phyloP scores from a whole-genome alignment of 2,329 filamentous ascomycete genomes.

The Fusarium euwallaceae region DNA sequence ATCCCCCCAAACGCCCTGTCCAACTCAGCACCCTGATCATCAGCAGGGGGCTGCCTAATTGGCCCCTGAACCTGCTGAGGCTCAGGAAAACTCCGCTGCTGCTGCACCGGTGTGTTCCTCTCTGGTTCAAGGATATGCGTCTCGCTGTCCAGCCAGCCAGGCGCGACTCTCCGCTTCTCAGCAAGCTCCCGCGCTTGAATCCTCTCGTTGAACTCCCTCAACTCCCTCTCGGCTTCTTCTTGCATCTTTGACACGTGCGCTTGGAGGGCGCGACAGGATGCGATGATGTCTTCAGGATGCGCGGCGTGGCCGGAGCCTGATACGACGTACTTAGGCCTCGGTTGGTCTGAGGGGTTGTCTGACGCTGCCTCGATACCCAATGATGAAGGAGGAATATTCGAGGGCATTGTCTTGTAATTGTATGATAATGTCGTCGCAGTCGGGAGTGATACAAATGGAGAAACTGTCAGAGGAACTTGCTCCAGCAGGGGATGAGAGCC shows the following conservation, averaged over 20 bases:
- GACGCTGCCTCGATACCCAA: slow-evolving; percentile 54
- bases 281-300: slow-evolving; percentile 87
- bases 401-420: slow-evolving; percentile 92
- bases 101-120: slow-evolving; percentile 54
- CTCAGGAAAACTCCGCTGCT: slow-evolving; percentile 36
- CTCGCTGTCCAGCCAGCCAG: slow-evolving; percentile 85
- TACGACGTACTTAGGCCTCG: slow-evolving; percentile 79
- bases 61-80: slow-evolving; percentile 25
- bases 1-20: slow-evolving; percentile 70
- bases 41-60: slow-evolving; percentile 48
- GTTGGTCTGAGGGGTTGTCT: slow-evolving; percentile 51
- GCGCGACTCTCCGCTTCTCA: slow-evolving; percentile 83
- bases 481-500: slow-evolving; percentile 88
- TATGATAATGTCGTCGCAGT: slow-evolving; percentile 93
- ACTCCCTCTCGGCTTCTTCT: slow-evolving; percentile 74
- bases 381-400: slow-evolving; percentile 75
- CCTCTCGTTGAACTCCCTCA: slow-evolving; percentile 78
- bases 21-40: slow-evolving; percentile 67
- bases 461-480: slow-evolving; percentile 93
- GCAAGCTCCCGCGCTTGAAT: slow-evolving; percentile 76
- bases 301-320: slow-evolving; percentile 85
- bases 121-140: slow-evolving; percentile 77
- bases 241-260: slow-evolving; percentile 79
- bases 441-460: slow-evolving; percentile 92
- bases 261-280: slow-evolving; percentile 83